Evolutionary conservation across 2,329 filamentous ascomycete species (phyloP), one percentile per base, ranked within the genome.

Genomic region (Emergomyces africanus): DNA sequence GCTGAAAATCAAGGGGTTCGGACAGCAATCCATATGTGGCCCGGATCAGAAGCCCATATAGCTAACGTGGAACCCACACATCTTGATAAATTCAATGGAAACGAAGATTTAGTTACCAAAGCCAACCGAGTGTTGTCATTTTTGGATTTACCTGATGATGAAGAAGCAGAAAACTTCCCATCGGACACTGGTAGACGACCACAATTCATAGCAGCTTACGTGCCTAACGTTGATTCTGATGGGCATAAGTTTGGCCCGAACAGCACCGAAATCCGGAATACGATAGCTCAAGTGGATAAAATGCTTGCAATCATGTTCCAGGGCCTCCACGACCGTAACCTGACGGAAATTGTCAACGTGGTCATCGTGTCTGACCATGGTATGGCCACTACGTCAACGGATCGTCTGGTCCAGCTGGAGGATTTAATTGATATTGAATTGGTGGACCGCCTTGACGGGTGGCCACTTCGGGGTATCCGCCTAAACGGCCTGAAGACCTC

Each of bases 351-450:
- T 61, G 89, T 97, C 69, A 99, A 99, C 65, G 81, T 99, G 8
- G 85, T 99, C 39, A 81, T 99, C n/a, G 92, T 99, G 2, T 96
- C 90, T 0, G 94, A 99, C 70, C 94, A 99, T 70, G 94, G 94
- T 56, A 99, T 99, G 94, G 94, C 94, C 1, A 95, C 90, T 0
- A 97, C 94, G 0, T 88, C 91, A 61, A 83, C 82, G 0, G 79
- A 84, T 20, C 83, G 94, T 12, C 77, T 97, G 51, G 81, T 97
- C 30, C 94, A 97, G 72, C 78, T 97, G 2, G 94, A 99, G 63
- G 90, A 96, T 68, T 75, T 97, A 3, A 79, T 97, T 53, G 89
- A 96, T 69, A 79, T 87, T 5, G 77, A 75, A 54, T 81, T 90
- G 65, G 85, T 97, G 50, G 86, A 87, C 60, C 90, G 94, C 69